Base-by-base conservation (phyloP, 2,329 filamentous ascomycete species). In the Annulohypoxylon truncatum region DNA sequence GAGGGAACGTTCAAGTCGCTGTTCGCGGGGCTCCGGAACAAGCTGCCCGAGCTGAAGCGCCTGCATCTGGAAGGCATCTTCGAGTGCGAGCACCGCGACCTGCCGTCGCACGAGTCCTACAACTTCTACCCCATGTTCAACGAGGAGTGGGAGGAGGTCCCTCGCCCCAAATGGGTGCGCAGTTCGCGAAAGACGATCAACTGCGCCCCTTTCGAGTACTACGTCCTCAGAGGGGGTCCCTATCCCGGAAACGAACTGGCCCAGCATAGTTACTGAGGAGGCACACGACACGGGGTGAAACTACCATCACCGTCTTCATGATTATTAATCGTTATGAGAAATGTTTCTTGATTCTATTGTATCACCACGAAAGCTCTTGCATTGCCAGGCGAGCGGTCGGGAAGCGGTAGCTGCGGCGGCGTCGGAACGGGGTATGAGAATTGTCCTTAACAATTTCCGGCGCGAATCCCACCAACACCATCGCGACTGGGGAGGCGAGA, bases 11-110 rank as follows among this genome's bases (percentile, higher is more conserved):
- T 82, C 67, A 75, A 77, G 54, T 79, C 77, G 0, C 72, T 85
- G 4, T 82, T 85, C 68, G 74, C 76, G 2, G 76, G 77, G 13
- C 72, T 85, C 35, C 78, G 76, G 15, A 71, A 72, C 9, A 76
- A 72, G 51, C 72, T 82, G 63, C 73, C 79, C 3, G 73, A 74
- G 29, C 76, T 84, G 35, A 75, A 81, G 67, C 77, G 79, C 18
- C 75, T 84, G 55, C 80, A 82, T 54, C 74, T 84, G 51, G 81
- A 83, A 63, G 83, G 83, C 3, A 81, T 83, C 53, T 80, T 82
- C 47, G 79, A 81, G 65, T 81, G 80, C 47, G 79, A 80, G 22
- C 77, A 79, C 52, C 75, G 75, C 35, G 76, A 77, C 68, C 72
- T 79, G 1, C 75, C 74, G 28, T 74, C 78, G 9, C 74, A 79